Evolutionary conservation across 2,329 filamentous ascomycete genomes (phyloP).

Genomic region (Neoscytalidium dimidiatum): DNA sequence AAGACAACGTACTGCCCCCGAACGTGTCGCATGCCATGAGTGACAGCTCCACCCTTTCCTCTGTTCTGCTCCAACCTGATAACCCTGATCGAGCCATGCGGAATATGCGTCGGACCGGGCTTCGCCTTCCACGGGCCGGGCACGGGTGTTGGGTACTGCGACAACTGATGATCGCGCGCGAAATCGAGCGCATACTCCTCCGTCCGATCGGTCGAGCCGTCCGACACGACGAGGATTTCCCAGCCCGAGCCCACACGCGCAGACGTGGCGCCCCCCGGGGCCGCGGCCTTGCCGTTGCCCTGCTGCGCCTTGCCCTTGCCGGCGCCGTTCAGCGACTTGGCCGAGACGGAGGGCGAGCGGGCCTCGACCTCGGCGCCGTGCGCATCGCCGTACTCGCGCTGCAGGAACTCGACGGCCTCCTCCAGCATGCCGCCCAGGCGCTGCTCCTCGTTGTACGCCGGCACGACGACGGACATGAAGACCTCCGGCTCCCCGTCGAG

Average conservation of each 20-base stretch:
- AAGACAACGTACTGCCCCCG: constrained; percentile 88
- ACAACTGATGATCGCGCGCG: constrained; percentile 66
- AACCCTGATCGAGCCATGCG: constrained; percentile 79
- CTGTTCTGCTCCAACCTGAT: constrained; percentile 78
- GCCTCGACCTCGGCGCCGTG: constrained; percentile 25
- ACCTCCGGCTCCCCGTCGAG: constrained; percentile 77
- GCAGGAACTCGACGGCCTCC: constrained; percentile 85
- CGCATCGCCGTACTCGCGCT: constrained; percentile 68
- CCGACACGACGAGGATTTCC: constrained; percentile 90
- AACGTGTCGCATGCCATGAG: constrained; percentile 90
- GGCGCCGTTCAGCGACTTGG: constrained; percentile 31
- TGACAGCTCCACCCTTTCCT: constrained; percentile 93
- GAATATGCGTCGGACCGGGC: constrained; percentile 54
- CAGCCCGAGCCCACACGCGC: constrained; percentile 59
- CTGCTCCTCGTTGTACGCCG: constrained; percentile 91
- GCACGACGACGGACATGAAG: constrained; percentile 89
- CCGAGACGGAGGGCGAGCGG: constrained; percentile 24
- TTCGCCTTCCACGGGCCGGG: constrained; percentile 56
- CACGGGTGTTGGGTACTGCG: constrained; percentile 35
- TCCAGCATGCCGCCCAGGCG: constrained; percentile 82
- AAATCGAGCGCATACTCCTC: constrained; percentile 79
- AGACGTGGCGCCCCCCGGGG: constrained; percentile 14
- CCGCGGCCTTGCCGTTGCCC: constrained; percentile 34
- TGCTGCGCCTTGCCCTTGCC: constrained; percentile 25
- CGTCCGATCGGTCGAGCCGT: constrained; percentile 83